Conservation (phyloP, 1,284 basidiomycete genomes). For the Naganishia cerealis region DNA sequence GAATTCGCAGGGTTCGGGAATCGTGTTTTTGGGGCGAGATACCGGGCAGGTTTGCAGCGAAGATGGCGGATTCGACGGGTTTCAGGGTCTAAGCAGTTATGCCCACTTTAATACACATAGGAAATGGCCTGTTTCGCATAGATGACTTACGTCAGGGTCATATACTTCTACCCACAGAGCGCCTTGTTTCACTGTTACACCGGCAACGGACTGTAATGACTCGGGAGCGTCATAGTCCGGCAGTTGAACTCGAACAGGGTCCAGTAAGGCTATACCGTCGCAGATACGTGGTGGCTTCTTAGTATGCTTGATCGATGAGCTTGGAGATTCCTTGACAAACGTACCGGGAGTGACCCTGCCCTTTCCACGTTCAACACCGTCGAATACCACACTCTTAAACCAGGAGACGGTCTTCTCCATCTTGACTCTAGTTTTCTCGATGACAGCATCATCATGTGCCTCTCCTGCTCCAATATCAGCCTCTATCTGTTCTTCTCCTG, state of each 20-base stretch:
- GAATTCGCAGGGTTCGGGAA: slow-evolving; percentile 45
- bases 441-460: slow-evolving; percentile 36
- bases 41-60: slow-evolving; percentile 52
- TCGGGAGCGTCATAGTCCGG: slow-evolving; percentile 41
- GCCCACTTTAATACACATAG: neutral
- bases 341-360: slow-evolving; percentile 51
- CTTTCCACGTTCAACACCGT: slow-evolving; percentile 50
- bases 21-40: slow-evolving; percentile 47
- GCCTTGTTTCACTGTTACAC: slow-evolving; percentile 46
- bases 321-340: slow-evolving; percentile 24
- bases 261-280: slow-evolving; percentile 46
- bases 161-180: slow-evolving; percentile 50
- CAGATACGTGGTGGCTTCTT: neutral
- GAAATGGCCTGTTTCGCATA: neutral
- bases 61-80: slow-evolving; percentile 49
- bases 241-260: slow-evolving; percentile 46
- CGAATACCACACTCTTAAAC: slow-evolving; percentile 47
- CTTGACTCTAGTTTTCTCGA: slow-evolving; percentile 42
- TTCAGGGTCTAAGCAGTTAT: slow-evolving; percentile 41
- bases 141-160: slow-evolving; percentile 43
- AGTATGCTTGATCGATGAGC: neutral
- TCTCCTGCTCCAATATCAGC: slow-evolving; percentile 31
- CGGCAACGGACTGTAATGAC: slow-evolving; percentile 47
- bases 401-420: slow-evolving; percentile 51
- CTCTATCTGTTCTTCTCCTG: slow-evolving; percentile 30